Base-by-base conservation (phyloP, 2,329 filamentous ascomycete genomes). In the Nothopassalora personata region DNA sequence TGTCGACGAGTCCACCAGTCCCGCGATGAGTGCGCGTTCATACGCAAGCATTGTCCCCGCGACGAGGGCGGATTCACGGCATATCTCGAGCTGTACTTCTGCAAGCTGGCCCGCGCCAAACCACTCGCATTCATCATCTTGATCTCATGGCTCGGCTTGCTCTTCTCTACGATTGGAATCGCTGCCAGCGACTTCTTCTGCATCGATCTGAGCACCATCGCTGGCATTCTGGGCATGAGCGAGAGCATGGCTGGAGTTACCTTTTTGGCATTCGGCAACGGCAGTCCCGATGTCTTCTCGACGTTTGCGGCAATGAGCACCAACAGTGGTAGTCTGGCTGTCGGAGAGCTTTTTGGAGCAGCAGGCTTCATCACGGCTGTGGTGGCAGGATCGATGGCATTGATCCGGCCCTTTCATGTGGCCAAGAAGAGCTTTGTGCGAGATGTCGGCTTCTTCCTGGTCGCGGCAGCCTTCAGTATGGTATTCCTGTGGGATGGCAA, bases 161-260 rank as follows among this genome's bases (percentile, higher is more conserved):
- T 99, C 7, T 99, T 99, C 76, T 93, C 89, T 67, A 97, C 94
- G 13, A 97, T 99, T 64, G 94, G 94, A 60, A 97, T 99, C 64
- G 94, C 94, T 13, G 94, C 94, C 23, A 97, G 91, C 75, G 94
- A 99, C 76, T 99, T 99, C 79, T 94, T 99, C 76, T 97, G 92
- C 76, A 86, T 97, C 76, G 96, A 99, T 71, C 82, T 99, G 34
- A 94, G 90, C 74, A 97, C 94, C 11, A 94, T 99, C 67, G 87
- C 94, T 23, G 87, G 83, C 58, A 85, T 97, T 54, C 81, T 97
- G 30, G 92, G 93, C 19, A 87, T 99, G 79, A 97, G 92, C 73
- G 92, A 99, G 78, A 97, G 91, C 73, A 82, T 99, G 75, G 91
- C 94, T 0, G 94, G 94, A 36, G 95, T 99, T 30, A 99, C 94